phyloP scores from a whole-genome alignment of 352 stramenopile genomes.

The Pythium oligandrum region DNA sequence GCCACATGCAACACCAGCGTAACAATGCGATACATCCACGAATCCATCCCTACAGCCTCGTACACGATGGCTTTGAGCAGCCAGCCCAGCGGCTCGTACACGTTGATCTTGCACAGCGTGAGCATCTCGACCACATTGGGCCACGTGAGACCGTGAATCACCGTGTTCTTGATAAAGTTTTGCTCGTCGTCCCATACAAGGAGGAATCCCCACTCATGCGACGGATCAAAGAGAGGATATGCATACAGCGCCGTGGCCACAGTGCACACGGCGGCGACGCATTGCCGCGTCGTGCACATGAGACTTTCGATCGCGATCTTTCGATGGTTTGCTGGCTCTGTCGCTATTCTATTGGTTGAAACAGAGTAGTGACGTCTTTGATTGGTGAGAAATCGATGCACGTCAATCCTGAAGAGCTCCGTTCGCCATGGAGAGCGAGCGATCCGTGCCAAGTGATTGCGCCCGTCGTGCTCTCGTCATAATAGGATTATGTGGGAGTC shows the following conservation, averaged over 20 bases:
- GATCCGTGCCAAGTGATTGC: too few species aligned
- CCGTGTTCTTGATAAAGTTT: conserved; percentile 54
- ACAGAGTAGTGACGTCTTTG: too few species aligned
- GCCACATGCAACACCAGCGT: conserved; percentile 38
- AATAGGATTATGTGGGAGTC: too few species aligned
- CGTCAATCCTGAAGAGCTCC: too few species aligned
- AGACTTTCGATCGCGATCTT: too few species aligned
- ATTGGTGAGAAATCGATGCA: too few species aligned
- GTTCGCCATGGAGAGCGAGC: too few species aligned
- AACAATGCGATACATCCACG: conserved; percentile 33
- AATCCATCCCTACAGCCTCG: conserved; percentile 25
- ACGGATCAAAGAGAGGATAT: conserved; percentile 16
- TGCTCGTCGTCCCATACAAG: conserved; percentile 44
- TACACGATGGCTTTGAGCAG: conserved; percentile 50
- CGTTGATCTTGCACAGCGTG: conserved; percentile 50
- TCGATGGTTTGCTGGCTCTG: too few species aligned
- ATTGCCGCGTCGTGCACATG: too few species aligned
- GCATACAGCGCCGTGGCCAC: conserved; percentile 5
- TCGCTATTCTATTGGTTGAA: too few species aligned
- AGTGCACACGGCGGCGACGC: conserved; percentile 1
- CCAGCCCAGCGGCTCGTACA: conserved; percentile 67
- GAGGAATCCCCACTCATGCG: conserved; percentile 40
- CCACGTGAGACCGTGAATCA: conserved; percentile 37
- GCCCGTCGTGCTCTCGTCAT: too few species aligned
- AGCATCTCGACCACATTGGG: conserved; percentile 38